These are phyloP conservation scores for Jasminum sambac DNA, from an alignment of 257 asterid species.

Conservation along the genomic window DNA sequence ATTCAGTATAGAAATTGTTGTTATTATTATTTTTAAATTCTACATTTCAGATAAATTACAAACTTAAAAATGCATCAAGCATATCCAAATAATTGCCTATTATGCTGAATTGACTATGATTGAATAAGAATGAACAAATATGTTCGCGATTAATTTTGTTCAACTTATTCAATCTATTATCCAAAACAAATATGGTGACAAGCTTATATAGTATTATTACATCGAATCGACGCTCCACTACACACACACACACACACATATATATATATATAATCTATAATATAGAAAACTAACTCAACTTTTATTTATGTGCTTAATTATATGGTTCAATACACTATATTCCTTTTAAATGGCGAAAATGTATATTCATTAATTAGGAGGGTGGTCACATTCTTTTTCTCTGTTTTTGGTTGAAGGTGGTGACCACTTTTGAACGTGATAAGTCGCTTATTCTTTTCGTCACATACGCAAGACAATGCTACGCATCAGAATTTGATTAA, in stretches of 20 bases:
- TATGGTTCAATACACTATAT: neutral
- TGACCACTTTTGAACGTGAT: too few relatives aligned
- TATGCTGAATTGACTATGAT: neutral
- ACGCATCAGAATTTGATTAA: neutral
- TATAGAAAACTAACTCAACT: neutral
- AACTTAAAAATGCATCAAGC: neutral
- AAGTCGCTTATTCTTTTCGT: neutral
- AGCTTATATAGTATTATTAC: neutral
- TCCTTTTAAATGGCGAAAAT: neutral
- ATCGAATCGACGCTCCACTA: neutral
- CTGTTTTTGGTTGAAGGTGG: too few relatives aligned
- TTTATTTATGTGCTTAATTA: neutral
- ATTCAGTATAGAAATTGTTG: neutral
- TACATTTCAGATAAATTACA: neutral
- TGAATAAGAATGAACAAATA: too few relatives aligned
- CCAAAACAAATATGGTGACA: neutral
- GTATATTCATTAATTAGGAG: constrained; percentile 21
- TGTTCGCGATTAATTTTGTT: neutral
- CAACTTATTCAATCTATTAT: neutral
- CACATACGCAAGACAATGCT: neutral
- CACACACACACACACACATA: neutral
- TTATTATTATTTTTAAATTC: neutral
- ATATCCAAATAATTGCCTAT: neutral
- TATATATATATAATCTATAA: neutral
- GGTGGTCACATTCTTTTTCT: constrained; percentile 1